phyloP scores from a whole-genome alignment of 73 alveolate genomes.

The Paramecium pentaurelia region DNA sequence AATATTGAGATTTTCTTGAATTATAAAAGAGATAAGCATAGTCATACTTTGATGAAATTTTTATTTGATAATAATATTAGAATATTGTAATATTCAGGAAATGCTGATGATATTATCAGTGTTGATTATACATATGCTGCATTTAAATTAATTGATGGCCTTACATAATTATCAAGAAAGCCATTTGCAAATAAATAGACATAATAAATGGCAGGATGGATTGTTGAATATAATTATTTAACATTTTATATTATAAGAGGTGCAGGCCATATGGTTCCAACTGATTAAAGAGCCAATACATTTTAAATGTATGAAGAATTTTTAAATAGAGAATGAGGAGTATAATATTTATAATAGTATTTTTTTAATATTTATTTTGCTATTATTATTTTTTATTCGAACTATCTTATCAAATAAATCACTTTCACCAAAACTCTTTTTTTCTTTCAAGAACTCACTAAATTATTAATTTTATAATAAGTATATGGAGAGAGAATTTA shows the following conservation, averaged over 20 bases:
- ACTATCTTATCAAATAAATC: no score
- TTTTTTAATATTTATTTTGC: no score
- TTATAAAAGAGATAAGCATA: not conserved
- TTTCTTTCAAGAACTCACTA: no score
- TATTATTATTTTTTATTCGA: no score
- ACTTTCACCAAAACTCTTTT: no score
- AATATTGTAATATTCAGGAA: not conserved
- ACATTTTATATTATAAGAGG: not conserved
- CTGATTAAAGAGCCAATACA: not conserved
- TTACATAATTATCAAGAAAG: not conserved
- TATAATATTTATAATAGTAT: no score
- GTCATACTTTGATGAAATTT: not conserved
- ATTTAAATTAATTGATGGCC: not conserved
- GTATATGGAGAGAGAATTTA: no score
- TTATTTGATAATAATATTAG: not conserved
- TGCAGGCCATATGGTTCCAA: conserved; percentile 8
- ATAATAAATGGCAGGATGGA: not conserved
- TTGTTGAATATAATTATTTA: not conserved
- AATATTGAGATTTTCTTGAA: not conserved
- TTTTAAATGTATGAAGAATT: not conserved
- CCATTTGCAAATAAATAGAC: not conserved
- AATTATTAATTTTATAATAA: no score
- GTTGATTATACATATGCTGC: not conserved
- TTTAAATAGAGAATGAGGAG: not conserved
- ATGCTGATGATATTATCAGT: not conserved